Percentiles rank a stretch among this genome's conserved stretches.
Conservation (phyloP, 2,329 filamentous ascomycete genomes). For the Venturia aucupariae region DNA sequence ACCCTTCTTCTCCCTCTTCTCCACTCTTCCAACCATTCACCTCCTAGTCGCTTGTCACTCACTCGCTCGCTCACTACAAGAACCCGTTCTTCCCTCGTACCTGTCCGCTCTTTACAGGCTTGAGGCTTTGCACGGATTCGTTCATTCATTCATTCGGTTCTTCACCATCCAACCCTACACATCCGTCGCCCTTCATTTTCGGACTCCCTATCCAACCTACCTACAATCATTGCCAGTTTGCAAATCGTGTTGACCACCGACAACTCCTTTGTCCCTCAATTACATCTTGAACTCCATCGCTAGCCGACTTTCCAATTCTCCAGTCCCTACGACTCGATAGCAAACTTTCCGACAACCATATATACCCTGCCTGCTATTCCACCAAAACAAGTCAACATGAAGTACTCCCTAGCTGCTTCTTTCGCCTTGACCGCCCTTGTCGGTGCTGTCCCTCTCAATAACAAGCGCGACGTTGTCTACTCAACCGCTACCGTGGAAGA, state of each 20-base stretch:
- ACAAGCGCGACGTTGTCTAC: conserved; percentile 13
- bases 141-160: conserved; percentile 1
- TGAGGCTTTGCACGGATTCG: conserved; percentile 6
- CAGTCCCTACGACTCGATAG: background rate
- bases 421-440: conserved; percentile 11
- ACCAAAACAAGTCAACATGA: conserved; percentile 5
- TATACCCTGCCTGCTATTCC: background rate
- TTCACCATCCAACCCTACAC: background rate
- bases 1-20: background rate
- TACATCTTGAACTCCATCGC: conserved; percentile 1
- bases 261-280: background rate
- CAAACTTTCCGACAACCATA: background rate
- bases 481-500: conserved; percentile 12
- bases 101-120: conserved; percentile 12
- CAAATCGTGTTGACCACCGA: conserved; percentile 5
- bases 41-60: background rate
- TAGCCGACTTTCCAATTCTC: background rate
- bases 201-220: background rate
- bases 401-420: conserved; percentile 4
- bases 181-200: conserved; percentile 4
- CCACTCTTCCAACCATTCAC: conserved; percentile 4
- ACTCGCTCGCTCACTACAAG: background rate
- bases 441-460: conserved; percentile 7
- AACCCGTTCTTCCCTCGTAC: background rate
- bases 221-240: conserved; percentile 8